Base-by-base conservation (phyloP, 2,329 filamentous ascomycete genomes). In the Lasiodiplodia hormozganensis region DNA sequence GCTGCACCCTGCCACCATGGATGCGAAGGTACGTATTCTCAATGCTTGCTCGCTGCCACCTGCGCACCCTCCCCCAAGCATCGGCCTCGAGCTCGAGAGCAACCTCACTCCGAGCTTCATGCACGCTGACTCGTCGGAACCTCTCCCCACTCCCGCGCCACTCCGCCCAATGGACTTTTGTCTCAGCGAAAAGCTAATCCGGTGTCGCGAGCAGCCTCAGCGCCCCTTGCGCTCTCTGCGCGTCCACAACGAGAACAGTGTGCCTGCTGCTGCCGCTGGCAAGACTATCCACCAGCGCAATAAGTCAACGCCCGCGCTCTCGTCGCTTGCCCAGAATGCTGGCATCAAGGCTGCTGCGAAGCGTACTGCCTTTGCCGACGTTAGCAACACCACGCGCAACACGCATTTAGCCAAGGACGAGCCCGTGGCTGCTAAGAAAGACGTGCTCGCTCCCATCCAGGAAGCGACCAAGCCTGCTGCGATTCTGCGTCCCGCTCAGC, bases 301-400 rank as follows among this genome's bases (percentile, higher is more conserved):
- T 82, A 97, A 97, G 81, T 96, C 94, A 10, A 89, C 86, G 40
- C 89, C 79, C 79, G 90, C 81, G 80, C 86, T 85, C 72, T 92
- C 82, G 57, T 84, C 84, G 73, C 75, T 87, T 69, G 77, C 85
- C 70, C 82, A 85, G 70, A 85, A 83, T 62, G 85, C 82, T 69
- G 85, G 83, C 49, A 80, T 90, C 71, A 92, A 90, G 79, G 85
- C 85, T 66, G 85, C 87, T 68, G 85, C 89, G 67, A 96, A 94
- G 83, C 89, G 94, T 72, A 89, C 90, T 70, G 92, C 89, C 14
- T 94, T 96, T 79, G 92, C 88, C 62, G 94, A 97, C 77, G 87
- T 96, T 70, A 96, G 92, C 84, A 95, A 94, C 76, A 89, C 86
- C 56, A 76, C 84, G 51, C 80, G 65, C 74, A 75, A 54, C 74